Base-by-base conservation (phyloP, 2,329 filamentous ascomycete genomes). In the Epicoccum nigrum region DNA sequence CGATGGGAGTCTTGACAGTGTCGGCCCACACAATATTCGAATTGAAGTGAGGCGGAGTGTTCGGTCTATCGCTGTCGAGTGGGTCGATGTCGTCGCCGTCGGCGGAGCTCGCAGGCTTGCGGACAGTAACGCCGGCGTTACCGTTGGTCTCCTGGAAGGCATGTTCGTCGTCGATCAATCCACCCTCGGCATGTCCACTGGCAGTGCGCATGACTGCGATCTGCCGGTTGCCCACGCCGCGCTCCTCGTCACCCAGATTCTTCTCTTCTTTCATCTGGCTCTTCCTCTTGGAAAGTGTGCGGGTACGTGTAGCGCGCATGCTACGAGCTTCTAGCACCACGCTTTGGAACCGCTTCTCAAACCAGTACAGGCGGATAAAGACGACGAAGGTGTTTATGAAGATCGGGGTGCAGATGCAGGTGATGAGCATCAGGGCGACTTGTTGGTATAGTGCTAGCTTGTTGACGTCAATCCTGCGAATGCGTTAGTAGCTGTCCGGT, bases 281-380 rank as follows among this genome's bases (percentile, higher is more conserved):
- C 62, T 76, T 76, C 39, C 76, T 81, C 46, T 77, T 77, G 75
- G 69, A 87, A 75, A 76, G 84, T 74, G 67, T 89, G 76, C 78
- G 86, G 77, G 74, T 88, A 45, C 82, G 81, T 11, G 50, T 53
- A 33, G 50, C 50, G 45, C 92, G 84, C 45, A 86, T 78, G 34
- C 77, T 79, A 46, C 85, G 84, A 1, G 89, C 86, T 63, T 96
- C 89, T 27, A 81, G 81, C 12, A 89, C 92, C 58, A 96, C 83
- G 63, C 89, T 82, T 69, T 96, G 89, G 69, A 99, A 97, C 7
- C 92, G 85, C 74, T 95, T 96, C 74, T 99, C 92, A 70, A 99
- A 99, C 93, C 93, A 99, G 75, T 96, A 97, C 1, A 99, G 79
- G 20, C 94, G 88, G 12, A 97, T 81, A 63, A 96, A 93, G 7